Evolutionary conservation across 2,329 filamentous ascomycete species (phyloP), one percentile per base, ranked within the genome.

Genomic region (Hansfordia pulvinata): DNA sequence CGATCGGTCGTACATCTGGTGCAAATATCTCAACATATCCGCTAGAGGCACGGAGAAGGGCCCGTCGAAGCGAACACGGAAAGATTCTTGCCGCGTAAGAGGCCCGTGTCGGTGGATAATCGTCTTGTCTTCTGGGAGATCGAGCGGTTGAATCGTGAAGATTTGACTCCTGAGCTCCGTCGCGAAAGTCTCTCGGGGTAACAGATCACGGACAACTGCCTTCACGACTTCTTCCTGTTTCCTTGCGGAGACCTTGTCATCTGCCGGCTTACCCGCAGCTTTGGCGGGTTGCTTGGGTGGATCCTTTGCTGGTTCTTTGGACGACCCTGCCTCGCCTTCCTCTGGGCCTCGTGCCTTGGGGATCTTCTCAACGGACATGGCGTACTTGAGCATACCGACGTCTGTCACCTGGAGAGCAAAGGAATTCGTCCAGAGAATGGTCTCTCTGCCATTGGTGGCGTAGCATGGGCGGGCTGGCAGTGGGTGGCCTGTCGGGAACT

Each of bases 361-460:
- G 10, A 33, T 31, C 15, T 17, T 18, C 22, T 26, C 8, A 28
- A 36, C 23, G 11, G 26, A 29, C 22, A 32, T 37, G 8, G 58
- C 53, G 40, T 71, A 71, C 30, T 54, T 60, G 40, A 53, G 59
- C 4, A 68, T 31, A 0, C 36, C 31, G 2, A 48, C 38, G 0
- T 46, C 38, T 20, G 53, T 51, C 6, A 62, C 35, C 6, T 50
- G 39, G 25, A 72, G 30, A 2, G 46, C 46, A 36, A 67, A 70
- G 36, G 64, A 71, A 41, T 73, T 72, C 4, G 64, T 50, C 62
- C 64, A 70, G 0, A 72, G 47, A 2, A 48, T 37, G 3, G 66
- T 55, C 0, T 41, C 23, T 2, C 24, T 43, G 4, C 67, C 68
- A 5, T 35, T 36, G 3, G 41, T 52, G 12, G 65, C 64, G 34